Percentiles rank a stretch among this genome's conserved stretches.
These are phyloP conservation scores for Russula compacta DNA, from an alignment of 768 basidiomycete genomes.

Conservation along the genomic window DNA sequence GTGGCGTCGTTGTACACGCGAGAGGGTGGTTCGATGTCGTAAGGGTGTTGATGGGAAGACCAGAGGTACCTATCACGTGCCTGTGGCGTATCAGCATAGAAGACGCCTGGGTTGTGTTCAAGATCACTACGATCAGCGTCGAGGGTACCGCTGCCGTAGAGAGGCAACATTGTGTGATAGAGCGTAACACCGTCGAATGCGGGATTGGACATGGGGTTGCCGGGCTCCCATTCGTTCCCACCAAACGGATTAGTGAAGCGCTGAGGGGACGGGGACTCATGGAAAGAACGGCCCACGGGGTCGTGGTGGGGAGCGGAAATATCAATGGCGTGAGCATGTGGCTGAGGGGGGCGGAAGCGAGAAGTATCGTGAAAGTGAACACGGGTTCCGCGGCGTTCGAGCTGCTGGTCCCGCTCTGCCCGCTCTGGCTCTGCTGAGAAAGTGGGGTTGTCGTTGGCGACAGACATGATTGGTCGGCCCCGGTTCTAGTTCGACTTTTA, in stretches of 20 bases:
- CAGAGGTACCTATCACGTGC: slow-evolving; percentile 34
- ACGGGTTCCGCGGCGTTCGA: background rate
- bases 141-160: slow-evolving; percentile 8
- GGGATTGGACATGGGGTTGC: background rate
- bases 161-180: background rate
- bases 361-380: slow-evolving; percentile 3
- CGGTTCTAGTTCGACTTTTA: background rate
- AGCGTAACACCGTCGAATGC: slow-evolving; percentile 6
- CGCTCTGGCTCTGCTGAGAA: background rate
- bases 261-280: slow-evolving; percentile 1
- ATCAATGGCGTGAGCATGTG: background rate
- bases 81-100: slow-evolving; percentile 5
- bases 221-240: background rate
- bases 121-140: background rate
- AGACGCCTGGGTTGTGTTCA: background rate
- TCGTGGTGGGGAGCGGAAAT: background rate
- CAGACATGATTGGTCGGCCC: background rate
- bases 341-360: background rate
- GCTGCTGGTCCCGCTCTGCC: background rate
- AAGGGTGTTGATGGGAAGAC: slow-evolving; percentile 51
- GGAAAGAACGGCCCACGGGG: background rate
- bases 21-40: slow-evolving; percentile 49
- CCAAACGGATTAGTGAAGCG: slow-evolving; percentile 13
- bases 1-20: slow-evolving; percentile 28
- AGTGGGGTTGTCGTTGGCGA: background rate